A percentile compares a stretch with the other conserved stretches of the same genome.
These are phyloP conservation scores for Rhizopus microsporus DNA, from an alignment of 371 early-diverging fungal species.

Conservation along the genomic window DNA sequence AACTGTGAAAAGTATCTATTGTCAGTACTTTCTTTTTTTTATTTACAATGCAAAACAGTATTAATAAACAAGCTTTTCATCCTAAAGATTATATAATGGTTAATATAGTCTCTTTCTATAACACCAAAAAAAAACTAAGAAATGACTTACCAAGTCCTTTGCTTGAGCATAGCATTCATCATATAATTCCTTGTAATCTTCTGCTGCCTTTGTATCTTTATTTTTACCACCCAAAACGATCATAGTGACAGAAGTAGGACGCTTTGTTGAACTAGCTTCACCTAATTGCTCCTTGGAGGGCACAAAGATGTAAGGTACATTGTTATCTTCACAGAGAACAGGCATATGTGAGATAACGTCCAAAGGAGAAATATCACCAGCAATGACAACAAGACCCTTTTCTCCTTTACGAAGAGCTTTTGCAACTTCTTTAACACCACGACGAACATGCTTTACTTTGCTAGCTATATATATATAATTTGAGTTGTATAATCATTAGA, in stretches of 20 bases:
- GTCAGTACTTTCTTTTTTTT: background rate
- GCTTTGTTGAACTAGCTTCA: slow-evolving; percentile 88
- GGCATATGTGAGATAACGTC: slow-evolving; percentile 98
- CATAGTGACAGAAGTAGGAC: slow-evolving; percentile 93
- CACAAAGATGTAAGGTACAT: slow-evolving; percentile 95
- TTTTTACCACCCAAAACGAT: slow-evolving; percentile 80
- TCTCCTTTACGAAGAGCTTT: slow-evolving; percentile 95
- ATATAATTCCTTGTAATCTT: slow-evolving; percentile 84
- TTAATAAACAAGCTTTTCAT: slow-evolving; percentile 40
- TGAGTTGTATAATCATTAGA: background rate
- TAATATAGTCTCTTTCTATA: background rate
- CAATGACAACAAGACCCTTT: slow-evolving; percentile 94
- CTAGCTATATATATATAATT: slow-evolving; percentile 60
- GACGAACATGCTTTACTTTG: slow-evolving; percentile 87
- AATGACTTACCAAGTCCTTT: slow-evolving; percentile 62
- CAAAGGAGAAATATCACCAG: slow-evolving; percentile 96
- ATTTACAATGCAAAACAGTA: background rate
- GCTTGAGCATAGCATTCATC: slow-evolving; percentile 72
- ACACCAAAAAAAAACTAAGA: slow-evolving; percentile 7
- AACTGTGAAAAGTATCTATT: no score
- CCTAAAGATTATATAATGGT: slow-evolving; percentile 10
- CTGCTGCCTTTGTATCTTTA: slow-evolving; percentile 66
- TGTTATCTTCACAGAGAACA: slow-evolving; percentile 95
- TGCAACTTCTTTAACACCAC: slow-evolving; percentile 98
- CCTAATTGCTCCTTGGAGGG: slow-evolving; percentile 94